phyloP scores from a whole-genome alignment of 305 asterid species.

The Fraxinus angustifolia region DNA sequence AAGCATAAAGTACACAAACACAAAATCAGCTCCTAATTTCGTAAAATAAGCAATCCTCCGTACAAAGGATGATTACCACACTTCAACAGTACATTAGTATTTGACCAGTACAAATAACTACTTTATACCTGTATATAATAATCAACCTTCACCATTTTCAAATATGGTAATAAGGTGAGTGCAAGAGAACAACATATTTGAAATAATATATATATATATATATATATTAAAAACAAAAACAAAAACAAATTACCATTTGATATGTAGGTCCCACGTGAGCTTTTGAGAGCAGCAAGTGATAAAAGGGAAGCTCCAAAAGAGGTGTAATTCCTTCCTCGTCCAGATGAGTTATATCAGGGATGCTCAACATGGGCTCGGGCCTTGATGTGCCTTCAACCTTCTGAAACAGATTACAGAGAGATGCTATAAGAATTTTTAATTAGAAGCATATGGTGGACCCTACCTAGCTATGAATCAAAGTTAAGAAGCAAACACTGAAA shows the following conservation, averaged over 20 bases:
- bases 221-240: background rate
- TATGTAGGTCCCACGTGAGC: background rate
- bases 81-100: background rate
- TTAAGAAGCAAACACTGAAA: background rate
- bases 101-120: background rate
- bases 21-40: background rate
- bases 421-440: background rate
- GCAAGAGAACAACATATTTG: background rate
- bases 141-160: background rate
- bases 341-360: background rate
- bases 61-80: background rate
- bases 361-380: background rate
- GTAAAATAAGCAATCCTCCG: background rate
- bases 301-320: constrained; percentile 6
- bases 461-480: background rate
- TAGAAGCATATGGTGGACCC: background rate
- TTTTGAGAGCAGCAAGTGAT: background rate
- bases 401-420: background rate
- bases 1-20: constrained; percentile 1
- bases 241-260: constrained; percentile 13
- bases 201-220: background rate
- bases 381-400: background rate
- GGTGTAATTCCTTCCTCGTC: background rate
- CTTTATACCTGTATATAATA: background rate
- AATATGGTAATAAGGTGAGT: background rate